phyloP scores from a whole-genome alignment of 2,329 filamentous ascomycete genomes.

The Claviceps fusiformis region DNA sequence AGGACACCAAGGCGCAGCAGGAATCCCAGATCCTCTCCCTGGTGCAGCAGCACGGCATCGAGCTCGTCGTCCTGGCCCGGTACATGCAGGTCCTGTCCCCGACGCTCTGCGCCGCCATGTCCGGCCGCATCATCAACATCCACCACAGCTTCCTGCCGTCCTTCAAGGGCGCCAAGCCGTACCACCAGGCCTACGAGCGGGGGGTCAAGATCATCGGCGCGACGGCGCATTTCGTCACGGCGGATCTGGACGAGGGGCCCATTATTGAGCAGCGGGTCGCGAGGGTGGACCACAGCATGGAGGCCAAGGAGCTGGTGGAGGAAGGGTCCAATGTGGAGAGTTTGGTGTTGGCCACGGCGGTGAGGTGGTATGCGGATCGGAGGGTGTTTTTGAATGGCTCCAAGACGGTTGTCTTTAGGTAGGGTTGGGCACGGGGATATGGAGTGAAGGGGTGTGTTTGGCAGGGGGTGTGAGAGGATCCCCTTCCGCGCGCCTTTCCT shows the following conservation, averaged over 20 bases:
- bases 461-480: too few relatives aligned
- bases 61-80: slow-evolving; percentile 67
- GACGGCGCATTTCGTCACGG: slow-evolving; percentile 75
- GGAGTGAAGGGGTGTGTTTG: too few relatives aligned
- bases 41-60: slow-evolving; percentile 53
- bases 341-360: slow-evolving; percentile 66
- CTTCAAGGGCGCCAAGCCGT: slow-evolving; percentile 81
- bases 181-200: slow-evolving; percentile 75
- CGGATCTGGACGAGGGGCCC: slow-evolving; percentile 72
- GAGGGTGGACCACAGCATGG: slow-evolving; percentile 64
- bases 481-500: too few relatives aligned
- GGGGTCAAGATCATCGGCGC: slow-evolving; percentile 84
- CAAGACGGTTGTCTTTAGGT: slow-evolving; percentile 64
- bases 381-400: slow-evolving; percentile 64
- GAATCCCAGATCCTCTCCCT: slow-evolving; percentile 59
- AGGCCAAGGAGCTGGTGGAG: slow-evolving; percentile 60
- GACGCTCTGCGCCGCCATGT: slow-evolving; percentile 62
- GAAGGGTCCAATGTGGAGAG: slow-evolving; percentile 77
- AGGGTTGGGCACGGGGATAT: too few relatives aligned
- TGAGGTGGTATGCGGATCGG: slow-evolving; percentile 73
- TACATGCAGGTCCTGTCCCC: slow-evolving; percentile 83
- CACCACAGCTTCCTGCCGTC: slow-evolving; percentile 77
- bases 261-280: slow-evolving; percentile 78
- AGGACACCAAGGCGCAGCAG: slow-evolving; percentile 64
- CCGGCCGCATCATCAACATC: slow-evolving; percentile 81